Conservation (phyloP, 2,329 filamentous ascomycete genomes). For the Neurospora crassa region DNA sequence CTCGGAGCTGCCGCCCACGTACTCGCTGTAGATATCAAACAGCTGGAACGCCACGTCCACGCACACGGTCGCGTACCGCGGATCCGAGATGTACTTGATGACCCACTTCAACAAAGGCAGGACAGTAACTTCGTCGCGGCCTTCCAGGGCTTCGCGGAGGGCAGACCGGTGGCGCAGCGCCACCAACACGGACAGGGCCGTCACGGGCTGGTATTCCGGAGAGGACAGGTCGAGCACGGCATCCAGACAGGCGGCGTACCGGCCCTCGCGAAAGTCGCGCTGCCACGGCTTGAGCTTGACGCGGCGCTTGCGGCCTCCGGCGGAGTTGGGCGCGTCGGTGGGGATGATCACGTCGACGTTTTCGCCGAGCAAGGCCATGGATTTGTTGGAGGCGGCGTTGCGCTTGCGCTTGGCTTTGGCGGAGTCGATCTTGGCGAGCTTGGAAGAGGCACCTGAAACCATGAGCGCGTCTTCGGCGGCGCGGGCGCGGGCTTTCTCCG, state of each 20-base stretch:
- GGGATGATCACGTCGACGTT: constrained; percentile 84
- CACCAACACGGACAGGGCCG: constrained; percentile 66
- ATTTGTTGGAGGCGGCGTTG: constrained; percentile 32
- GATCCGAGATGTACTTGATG: constrained; percentile 69
- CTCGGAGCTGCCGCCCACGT: constrained; percentile 62
- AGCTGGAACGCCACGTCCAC: constrained; percentile 76
- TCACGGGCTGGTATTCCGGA: constrained; percentile 48
- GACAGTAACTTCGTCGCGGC: constrained; percentile 71
- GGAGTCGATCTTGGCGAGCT: constrained; percentile 65
- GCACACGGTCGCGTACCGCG: constrained; percentile 69
- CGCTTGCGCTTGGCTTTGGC: constrained; percentile 61
- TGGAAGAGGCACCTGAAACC: constrained; percentile 67
- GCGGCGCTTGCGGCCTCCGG: constrained; percentile 36
- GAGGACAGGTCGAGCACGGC: constrained; percentile 52
- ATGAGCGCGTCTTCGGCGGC: constrained; percentile 62
- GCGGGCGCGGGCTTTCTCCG: constrained; percentile 68
- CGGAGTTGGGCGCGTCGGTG: constrained; percentile 37
- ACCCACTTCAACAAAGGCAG: constrained; percentile 80
- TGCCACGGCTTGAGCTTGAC: constrained; percentile 72
- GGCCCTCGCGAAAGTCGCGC: constrained; percentile 64
- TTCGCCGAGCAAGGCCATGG: constrained; percentile 75
- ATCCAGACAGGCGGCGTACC: constrained; percentile 72
- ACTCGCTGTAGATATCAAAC: constrained; percentile 78
- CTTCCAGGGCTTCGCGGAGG: constrained; percentile 67
- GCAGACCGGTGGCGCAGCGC: constrained; percentile 83